These are phyloP conservation scores for Saccharomycopsis capsularis DNA, from an alignment of 805 yeast genomes.

Conservation along the genomic window DNA sequence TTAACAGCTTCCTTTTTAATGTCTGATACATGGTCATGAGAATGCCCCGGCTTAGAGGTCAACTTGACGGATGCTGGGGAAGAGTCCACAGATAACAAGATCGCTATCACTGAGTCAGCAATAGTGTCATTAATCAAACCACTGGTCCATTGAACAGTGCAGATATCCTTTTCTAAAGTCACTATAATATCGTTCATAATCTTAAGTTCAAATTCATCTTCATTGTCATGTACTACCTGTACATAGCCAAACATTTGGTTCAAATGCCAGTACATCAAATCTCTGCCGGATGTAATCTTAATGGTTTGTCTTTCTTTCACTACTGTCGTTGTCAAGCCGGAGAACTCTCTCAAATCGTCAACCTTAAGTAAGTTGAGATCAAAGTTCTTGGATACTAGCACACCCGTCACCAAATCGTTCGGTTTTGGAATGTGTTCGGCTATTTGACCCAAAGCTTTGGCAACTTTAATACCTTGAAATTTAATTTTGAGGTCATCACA, in stretches of 20 bases:
- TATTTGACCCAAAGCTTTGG: constrained; percentile 61
- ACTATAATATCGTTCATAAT: constrained; percentile 61
- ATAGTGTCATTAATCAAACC: constrained; percentile 84
- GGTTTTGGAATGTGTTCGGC: constrained; percentile 38
- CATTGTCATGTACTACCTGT: constrained; percentile 53
- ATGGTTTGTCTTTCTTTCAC: constrained; percentile 77
- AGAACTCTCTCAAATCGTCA: constrained; percentile 81
- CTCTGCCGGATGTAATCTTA: constrained; percentile 71
- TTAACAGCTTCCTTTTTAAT: constrained; percentile 18
- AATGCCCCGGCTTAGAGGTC: constrained; percentile 47
- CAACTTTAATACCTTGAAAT: constrained; percentile 78
- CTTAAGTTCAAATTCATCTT: constrained; percentile 42
- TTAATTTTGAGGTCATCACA: constrained; percentile 72
- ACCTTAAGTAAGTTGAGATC: constrained; percentile 76
- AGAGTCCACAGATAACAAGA: constrained; percentile 84
- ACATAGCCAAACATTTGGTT: constrained; percentile 92
- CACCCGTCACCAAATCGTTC: constrained; percentile 57
- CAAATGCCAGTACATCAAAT: constrained; percentile 80
- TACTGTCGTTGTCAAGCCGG: constrained; percentile 78
- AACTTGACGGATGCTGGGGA: constrained; percentile 92
- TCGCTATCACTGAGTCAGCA: constrained; percentile 91
- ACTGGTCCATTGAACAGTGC: constrained; percentile 85
- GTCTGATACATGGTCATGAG: constrained; percentile 24
- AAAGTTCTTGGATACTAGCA: constrained; percentile 85
- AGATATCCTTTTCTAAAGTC: constrained; percentile 40